Base-by-base conservation (phyloP, 2,329 filamentous ascomycete species). In the Aschersonia sp. region DNA sequence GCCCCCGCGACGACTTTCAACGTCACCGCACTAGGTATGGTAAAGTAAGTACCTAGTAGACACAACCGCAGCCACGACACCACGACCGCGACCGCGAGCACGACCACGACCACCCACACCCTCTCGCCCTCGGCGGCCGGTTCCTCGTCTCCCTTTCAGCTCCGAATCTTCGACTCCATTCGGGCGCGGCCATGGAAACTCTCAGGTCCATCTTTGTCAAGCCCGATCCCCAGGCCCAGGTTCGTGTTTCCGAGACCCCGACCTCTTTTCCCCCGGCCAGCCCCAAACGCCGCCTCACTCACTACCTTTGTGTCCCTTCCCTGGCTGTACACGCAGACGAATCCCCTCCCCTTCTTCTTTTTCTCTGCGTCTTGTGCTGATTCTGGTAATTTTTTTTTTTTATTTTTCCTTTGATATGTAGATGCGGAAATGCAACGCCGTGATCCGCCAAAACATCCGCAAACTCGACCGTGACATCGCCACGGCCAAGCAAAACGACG, bases 391-490 rank as follows among this genome's bases (percentile, higher is more conserved):
- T n/a, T n/a, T n/a, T n/a, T n/a, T n/a, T n/a, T n/a, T n/a, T n/a
- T n/a, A n/a, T n/a, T n/a, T n/a, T n/a, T n/a, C n/a, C n/a, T 5
- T 12, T 5, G 9, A 32, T 9, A 5, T 6, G 11, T 58, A 98
- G 90, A 83, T 92, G 68, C 83, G 89, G 53, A 97, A 95, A 81
- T 97, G 90, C 68, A 95, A 95, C 66, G 72, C 79, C 51, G 78
- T 97, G 52, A 84, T 98, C 58, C 87, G 90, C 51, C 71, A 81
- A 62, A 95, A 97, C 66, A 84, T 87, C 52, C 88, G 92, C 60
- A 90, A 94, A 62, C 78, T 98, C 58, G 92, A 98, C 65, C 89
- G 92, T 61, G 89, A 97, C 67, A 90, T 98, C 62, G 68, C 74
- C 47, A 73, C 81, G 54, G 77, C 92, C 54, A 89, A 86, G 64